Base-by-base conservation (phyloP, 1,284 basidiomycete genomes). In the Xerocomus amazonicus region DNA sequence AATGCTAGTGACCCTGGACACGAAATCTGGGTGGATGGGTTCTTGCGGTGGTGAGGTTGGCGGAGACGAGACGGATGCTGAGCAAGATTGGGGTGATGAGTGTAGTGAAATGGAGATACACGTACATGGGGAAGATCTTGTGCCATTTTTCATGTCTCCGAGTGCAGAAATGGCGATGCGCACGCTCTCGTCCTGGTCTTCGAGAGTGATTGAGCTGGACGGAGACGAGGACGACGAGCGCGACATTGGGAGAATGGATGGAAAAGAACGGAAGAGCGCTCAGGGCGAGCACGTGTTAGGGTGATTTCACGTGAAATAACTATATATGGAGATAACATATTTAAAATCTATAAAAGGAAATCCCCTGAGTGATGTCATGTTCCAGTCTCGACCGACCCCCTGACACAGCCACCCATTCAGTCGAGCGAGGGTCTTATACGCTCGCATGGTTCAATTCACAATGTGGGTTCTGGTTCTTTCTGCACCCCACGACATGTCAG, bases 1-100 rank as follows among this genome's bases (percentile, higher is more conserved):
- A 2, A 78, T 46, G 40, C 61, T 67, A 3, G 73, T 67, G 3
- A 77, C 73, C 34, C 76, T 61, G 32, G 72, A 69, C 4, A 75
- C 70, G 46, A 77, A 77, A 29, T 70, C 66, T 13, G 67, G 55
- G 12, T 54, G 37, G 10, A 42, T 19, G 9, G 49, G 9, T n/a
- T 69, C 64, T 2, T 46, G 44, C 10, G 48, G 2, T 1, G 55
- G 59, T 12, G 62, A 56, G 2, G 49, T 42, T 6, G 56, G 33
- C 0, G 53, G 51, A 6, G 65, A 50, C 16, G 46, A 42, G 31
- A 49, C 23, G 19, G 29, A 47, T 14, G 56, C 31, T 48, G 32
- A 9, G 27, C 14, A 51, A 45, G 14, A 32, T 42, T 43, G 19
- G 19, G 19, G 19, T 23, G 19, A 23, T 23, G 19, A 4, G 4